These are phyloP conservation scores for Sextonia rubra DNA, from an alignment of 164 flowering plant species.

Conservation along the genomic window DNA sequence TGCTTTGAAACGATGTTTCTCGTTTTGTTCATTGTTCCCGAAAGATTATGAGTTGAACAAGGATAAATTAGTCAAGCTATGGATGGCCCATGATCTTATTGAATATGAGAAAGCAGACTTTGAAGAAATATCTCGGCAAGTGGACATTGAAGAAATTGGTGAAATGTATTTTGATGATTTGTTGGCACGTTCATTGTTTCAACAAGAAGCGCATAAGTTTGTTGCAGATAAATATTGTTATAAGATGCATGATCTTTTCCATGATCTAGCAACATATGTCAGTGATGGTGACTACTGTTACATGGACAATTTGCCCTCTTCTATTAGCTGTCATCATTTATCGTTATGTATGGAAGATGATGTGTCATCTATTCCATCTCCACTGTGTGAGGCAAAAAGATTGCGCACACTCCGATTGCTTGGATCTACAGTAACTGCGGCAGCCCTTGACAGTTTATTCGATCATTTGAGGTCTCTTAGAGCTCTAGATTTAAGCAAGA, in stretches of 20 bases:
- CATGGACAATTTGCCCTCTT: not conserved
- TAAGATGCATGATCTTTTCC: not conserved
- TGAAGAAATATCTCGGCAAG: too few species aligned
- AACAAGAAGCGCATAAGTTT: too few species aligned
- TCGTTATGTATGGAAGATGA: not conserved
- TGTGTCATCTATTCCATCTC: not conserved
- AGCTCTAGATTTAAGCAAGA: not conserved
- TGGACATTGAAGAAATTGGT: not conserved
- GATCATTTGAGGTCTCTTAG: not conserved
- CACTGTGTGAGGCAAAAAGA: not conserved
- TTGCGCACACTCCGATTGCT: not conserved
- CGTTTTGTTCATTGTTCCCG: conserved; percentile 8
- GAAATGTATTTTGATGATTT: conserved; percentile 4
- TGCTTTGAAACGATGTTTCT: conserved; percentile 3
- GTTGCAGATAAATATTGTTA: not conserved
- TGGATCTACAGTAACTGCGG: not conserved
- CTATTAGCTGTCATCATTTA: not conserved
- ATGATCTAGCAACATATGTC: not conserved
- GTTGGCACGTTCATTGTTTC: conserved; percentile 1
- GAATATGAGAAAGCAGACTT: too few species aligned
- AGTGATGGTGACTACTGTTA: not conserved
- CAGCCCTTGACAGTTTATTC: not conserved
- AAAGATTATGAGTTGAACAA: not conserved
- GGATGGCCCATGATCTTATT: conserved; percentile 12
- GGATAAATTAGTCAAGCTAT: not conserved